A percentile compares a stretch with the other conserved stretches of the same genome.
Evolutionary conservation across 495 filamentous ascomycete genomes (phyloP).

Genomic region (Neurospora terricola): DNA sequence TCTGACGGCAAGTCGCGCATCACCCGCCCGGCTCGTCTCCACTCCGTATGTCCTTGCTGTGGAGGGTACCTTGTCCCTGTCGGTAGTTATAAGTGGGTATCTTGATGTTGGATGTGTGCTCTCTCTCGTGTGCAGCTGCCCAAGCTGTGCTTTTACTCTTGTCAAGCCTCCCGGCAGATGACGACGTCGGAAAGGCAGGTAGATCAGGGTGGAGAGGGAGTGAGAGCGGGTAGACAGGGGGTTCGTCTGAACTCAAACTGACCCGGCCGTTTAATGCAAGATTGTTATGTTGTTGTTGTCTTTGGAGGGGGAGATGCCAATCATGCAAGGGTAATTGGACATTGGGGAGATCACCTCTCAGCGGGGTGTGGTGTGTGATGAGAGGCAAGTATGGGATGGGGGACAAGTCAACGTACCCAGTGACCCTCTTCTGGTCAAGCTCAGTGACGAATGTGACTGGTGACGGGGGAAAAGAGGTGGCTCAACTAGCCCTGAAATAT

Average conservation of each 20-base stretch:
- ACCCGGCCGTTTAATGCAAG: constrained; percentile 26
- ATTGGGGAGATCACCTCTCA: constrained; percentile 6
- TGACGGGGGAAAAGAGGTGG: not conserved
- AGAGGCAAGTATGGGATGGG: constrained; percentile 12
- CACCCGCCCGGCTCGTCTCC: constrained; percentile 5
- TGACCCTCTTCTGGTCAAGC: not conserved
- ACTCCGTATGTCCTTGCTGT: not conserved
- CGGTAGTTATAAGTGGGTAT: not conserved
- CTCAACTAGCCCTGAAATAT: not conserved
- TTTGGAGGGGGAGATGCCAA: constrained; percentile 15
- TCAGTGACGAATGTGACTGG: not conserved
- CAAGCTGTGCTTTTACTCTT: constrained; percentile 6
- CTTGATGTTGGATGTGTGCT: not conserved
- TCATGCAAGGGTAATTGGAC: constrained; percentile 25
- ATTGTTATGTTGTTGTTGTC: constrained; percentile 21
- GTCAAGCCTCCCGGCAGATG: constrained; percentile 8
- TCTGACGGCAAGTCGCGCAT: constrained; percentile 6
- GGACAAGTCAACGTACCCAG: not conserved
- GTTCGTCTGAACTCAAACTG: not conserved
- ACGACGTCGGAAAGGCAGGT: constrained; percentile 2
- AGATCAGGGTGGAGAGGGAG: not conserved
- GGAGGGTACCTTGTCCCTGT: not conserved
- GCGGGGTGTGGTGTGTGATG: constrained; percentile 13
- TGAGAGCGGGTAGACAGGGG: constrained; percentile 12
- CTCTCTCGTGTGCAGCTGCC: not conserved